Evolutionary conservation across 2,329 filamentous ascomycete species (phyloP), one percentile per base, ranked within the genome.

Genomic region (Thyridium curvatum): DNA sequence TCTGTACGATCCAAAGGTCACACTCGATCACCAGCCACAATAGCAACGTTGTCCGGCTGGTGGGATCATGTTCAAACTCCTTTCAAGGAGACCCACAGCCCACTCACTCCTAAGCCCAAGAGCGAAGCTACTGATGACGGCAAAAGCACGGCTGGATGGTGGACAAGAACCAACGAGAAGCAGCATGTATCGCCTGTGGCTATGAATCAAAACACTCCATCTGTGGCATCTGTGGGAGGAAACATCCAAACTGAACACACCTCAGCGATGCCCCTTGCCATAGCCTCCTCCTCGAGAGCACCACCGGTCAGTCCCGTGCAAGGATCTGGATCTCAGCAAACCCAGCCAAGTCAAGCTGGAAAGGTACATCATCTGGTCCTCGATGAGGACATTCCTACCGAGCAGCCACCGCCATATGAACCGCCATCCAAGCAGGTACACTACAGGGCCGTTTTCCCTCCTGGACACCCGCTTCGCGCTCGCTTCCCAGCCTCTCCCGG

Each of bases 41-140:
- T 74, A 18, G 71, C 67, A 32, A 72, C 75, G 10, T 71, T 70
- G 40, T 82, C 81, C 18, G 84, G 84, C 15, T 89, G 84, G 84
- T 89, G 84, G 84, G 85, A 86, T 50, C 72, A 85, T 47, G 77
- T 89, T 40, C 81, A 75, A 8, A 85, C 84, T 1, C 84, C 84
- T 0, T 88, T 88, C 51, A 50, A 61, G 13, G 67, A 52, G 28
- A 48, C 70, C 48, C 51, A 59, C 12, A 69, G 67, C 30, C 68
- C 72, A 16, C 61, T 65, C 34, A 63, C 60, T 34, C 60, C 61
- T 34, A 60, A 52, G 49, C 41, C 56, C 36, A 58, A 53, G 39
- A 38, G 35, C 46, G 16, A 38, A 48, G 29, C 56, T 50, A 21
- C 52, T 45, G 42, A 53, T 26, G 34, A 43, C 56, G 45, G 29